Base-by-base conservation (phyloP, 768 basidiomycete genomes). In the Solioccasus polychromus region DNA sequence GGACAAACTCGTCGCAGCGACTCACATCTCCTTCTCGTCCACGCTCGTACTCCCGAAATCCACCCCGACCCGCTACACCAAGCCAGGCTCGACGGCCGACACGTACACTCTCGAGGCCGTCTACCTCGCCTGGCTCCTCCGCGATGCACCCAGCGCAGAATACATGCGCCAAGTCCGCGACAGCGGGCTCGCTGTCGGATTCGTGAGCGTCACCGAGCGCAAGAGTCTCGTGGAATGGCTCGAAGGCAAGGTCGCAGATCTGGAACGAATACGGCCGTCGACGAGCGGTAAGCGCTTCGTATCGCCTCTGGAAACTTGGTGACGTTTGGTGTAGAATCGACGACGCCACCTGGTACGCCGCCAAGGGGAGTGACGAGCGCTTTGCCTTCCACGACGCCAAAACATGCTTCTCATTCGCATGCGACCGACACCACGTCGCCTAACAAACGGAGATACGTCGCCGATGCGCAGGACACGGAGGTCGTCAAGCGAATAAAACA, bases 151-250 rank as follows among this genome's bases (percentile, higher is more conserved):
- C 0, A 80, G 82, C 24, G 88, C 85, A 14, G 91, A 94, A 53
- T 98, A 98, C 68, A 82, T 95, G 80, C 86, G 84, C 60, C 83
- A 88, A 56, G 84, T 85, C 2, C 74, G 89, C 44, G 86, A 88
- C 58, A 75, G 75, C 34, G 87, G 89, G 1, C 68, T 92, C 24
- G 72, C 79, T 2, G 76, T 82, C 30, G 85, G 85, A 0, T 79
- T 92, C 61, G 90, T 97, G 30, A 83, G 87, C 54, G 81, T 92
- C 26, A 90, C 91, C 3, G 93, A 96, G 67, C 73, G 93, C 50
- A 91, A 88, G 70, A 75, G 74, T 35, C 82, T 95, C 0, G 80
- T 90, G 28, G 92, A 94, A 41, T 97, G 88, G 82, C 62, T 97
- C 35, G 81, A 86, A 55, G 83, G 88, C 28, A 74, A 69, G 26